These are phyloP conservation scores for Amphicarpaea edgeworthii DNA, from an alignment of 306 rosid genomes.

Conservation along the genomic window DNA sequence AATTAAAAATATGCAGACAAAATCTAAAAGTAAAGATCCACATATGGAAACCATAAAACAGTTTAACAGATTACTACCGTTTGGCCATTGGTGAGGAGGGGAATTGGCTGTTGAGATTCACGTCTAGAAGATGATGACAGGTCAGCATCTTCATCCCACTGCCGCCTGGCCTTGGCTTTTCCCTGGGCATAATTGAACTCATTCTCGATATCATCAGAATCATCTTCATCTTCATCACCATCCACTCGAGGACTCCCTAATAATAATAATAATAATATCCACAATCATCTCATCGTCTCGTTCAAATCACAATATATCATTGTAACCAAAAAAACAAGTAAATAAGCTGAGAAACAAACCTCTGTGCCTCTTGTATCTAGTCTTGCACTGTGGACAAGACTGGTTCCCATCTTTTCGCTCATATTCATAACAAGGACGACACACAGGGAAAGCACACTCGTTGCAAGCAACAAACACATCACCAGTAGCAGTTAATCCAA, in stretches of 20 bases:
- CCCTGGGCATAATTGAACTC: conserved; percentile 75
- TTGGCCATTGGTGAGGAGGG: conserved; percentile 92
- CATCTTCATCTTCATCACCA: conserved; percentile 96
- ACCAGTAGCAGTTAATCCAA: conserved; percentile 75
- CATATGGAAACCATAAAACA: not conserved
- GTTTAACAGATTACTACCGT: conserved; percentile 54
- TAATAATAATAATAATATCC: conserved; percentile 43
- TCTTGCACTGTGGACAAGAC: conserved; percentile 97
- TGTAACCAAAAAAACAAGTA: not conserved
- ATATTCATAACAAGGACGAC: conserved; percentile 94
- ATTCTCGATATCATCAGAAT: conserved; percentile 86
- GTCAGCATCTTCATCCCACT: conserved; percentile 87
- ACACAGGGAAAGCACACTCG: conserved; percentile 97
- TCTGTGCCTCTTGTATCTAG: conserved; percentile 90
- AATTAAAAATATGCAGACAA: not conserved
- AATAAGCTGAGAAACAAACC: conserved; percentile 75
- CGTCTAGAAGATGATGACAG: conserved; percentile 88
- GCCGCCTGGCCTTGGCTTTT: conserved; percentile 65
- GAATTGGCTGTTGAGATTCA: conserved; percentile 85
- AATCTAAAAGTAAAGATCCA: conserved; percentile 32
- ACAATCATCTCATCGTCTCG: conserved; percentile 38
- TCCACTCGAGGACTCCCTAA: conserved; percentile 97
- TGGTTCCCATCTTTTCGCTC: conserved; percentile 94
- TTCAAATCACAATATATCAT: conserved; percentile 3
- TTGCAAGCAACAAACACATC: conserved; percentile 97